These are phyloP conservation scores for Plasmodium reichenowi DNA, from an alignment of 169 alveolate genomes.

Conservation along the genomic window DNA sequence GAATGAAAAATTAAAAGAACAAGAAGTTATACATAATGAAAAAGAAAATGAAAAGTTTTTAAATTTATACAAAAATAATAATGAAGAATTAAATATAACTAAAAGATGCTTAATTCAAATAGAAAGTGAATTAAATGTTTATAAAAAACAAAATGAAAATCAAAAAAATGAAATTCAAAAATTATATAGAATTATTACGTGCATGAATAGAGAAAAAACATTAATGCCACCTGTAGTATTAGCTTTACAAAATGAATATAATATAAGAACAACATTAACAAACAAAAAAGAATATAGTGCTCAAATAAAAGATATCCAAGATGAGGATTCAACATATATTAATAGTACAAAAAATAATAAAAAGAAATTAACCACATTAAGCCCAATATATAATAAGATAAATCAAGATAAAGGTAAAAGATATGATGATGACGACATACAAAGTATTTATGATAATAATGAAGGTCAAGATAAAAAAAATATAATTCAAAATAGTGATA, in stretches of 20 bases:
- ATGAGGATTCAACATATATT: neutral
- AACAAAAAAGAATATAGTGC: slow-evolving; percentile 11
- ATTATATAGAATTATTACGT: slow-evolving; percentile 57
- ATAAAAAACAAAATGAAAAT: slow-evolving; percentile 74
- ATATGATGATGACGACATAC: slow-evolving; percentile 18
- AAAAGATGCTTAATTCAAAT: slow-evolving; percentile 76
- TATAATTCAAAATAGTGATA: too few species aligned
- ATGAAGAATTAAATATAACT: slow-evolving; percentile 73
- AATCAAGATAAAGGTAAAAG: neutral
- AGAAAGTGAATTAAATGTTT: slow-evolving; percentile 68
- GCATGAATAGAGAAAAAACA: slow-evolving; percentile 72
- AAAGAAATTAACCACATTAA: slow-evolving; percentile 37
- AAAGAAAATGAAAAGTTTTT: slow-evolving; percentile 65
- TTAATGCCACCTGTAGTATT: slow-evolving; percentile 64
- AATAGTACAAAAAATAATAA: slow-evolving; percentile 2
- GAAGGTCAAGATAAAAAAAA: too few species aligned
- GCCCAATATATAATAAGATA: slow-evolving; percentile 12
- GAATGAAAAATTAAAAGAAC: slow-evolving; percentile 44
- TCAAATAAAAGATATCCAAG: slow-evolving; percentile 22
- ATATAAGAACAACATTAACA: neutral
- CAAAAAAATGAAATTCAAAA: slow-evolving; percentile 76
- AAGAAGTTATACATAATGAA: slow-evolving; percentile 59
- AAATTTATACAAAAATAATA: slow-evolving; percentile 72
- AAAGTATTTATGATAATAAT: too few species aligned
- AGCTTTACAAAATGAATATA: slow-evolving; percentile 61